Evolutionary conservation across 140 eudicot genomes (phyloP).

Genomic region (Eryngium alpinum): DNA sequence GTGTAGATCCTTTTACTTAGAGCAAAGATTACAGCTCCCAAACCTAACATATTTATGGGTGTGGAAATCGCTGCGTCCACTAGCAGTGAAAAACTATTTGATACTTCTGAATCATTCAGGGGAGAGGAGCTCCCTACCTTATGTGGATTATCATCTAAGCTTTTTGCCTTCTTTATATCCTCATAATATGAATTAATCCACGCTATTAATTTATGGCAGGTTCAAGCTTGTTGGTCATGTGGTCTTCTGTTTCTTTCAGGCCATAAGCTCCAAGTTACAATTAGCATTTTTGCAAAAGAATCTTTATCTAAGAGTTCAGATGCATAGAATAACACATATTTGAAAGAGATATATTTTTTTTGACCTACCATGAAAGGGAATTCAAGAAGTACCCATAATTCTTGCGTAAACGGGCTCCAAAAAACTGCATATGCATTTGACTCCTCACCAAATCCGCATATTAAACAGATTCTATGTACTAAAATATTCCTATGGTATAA

Average conservation of each 20-base stretch:
- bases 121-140: not conserved
- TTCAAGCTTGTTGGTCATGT: too few relatives aligned
- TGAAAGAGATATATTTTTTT: too few relatives aligned
- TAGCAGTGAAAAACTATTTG: not conserved
- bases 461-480: not conserved
- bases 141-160: not conserved
- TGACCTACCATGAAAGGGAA: too few relatives aligned
- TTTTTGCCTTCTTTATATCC: too few relatives aligned
- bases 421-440: not conserved
- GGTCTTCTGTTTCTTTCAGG: too few relatives aligned
- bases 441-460: not conserved
- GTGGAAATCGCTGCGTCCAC: not conserved
- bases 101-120: not conserved
- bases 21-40: not conserved
- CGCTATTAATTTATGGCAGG: too few relatives aligned
- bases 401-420: too few relatives aligned
- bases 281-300: not conserved
- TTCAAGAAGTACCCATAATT: too few relatives aligned
- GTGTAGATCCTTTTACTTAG: not conserved
- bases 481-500: not conserved
- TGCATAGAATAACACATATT: not conserved
- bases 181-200: too few relatives aligned
- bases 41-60: not conserved
- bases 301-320: not conserved
- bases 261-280: not conserved